Evolutionary conservation across 225 moss, liverwort and hornwort species (phyloP), one percentile per base, ranked within the genome.

Genomic region (Bryum argenteum): DNA sequence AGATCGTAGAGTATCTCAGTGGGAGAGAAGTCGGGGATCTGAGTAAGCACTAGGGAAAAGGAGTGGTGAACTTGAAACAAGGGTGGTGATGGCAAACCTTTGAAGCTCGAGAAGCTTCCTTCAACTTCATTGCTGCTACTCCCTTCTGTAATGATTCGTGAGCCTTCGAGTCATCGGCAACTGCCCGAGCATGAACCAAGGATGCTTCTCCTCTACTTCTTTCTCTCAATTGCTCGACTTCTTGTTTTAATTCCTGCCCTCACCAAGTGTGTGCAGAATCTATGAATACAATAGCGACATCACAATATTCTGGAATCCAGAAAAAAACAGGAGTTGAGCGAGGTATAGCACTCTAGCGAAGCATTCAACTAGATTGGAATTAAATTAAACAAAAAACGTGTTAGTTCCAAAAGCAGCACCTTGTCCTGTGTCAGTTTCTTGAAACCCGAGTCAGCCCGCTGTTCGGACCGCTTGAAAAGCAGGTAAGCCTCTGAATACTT

Each of bases 401-500:
- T 33, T 33, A 6, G 33, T 57, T 62, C 70, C 48, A 55, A 39
- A 62, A 58, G 45, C 47, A 62, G 19, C 76, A 84, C 83, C 83
- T 80, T 63, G 70, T 87, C 83, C 70, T 73, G 84, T n/a, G 80
- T 58, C 16, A 87, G 70, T 51, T 76, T 82, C 65, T 87, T 77
- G 44, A 85, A 58, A 44, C 85, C 88, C 41, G 73, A 80, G 33
- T 80, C 84, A 54, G 90, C 80, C 22, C 84, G 89, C 78, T 89
- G 83, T 65, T 84, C 85, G 41, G 94, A 82, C 0, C 87, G 89
- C 64, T 88, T 80, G 48, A 86, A 94, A 37, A 97, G 82, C 22
- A 85, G 71, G 79, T 94, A 94, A 1, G 97, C 92, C 78, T 94
- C 97, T 7, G 90, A 77, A 65, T 89, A 92, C 73, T 97, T 97